Evolutionary conservation across 2,329 filamentous ascomycete species (phyloP).

Genomic region (Westerdykella aurantiaca): DNA sequence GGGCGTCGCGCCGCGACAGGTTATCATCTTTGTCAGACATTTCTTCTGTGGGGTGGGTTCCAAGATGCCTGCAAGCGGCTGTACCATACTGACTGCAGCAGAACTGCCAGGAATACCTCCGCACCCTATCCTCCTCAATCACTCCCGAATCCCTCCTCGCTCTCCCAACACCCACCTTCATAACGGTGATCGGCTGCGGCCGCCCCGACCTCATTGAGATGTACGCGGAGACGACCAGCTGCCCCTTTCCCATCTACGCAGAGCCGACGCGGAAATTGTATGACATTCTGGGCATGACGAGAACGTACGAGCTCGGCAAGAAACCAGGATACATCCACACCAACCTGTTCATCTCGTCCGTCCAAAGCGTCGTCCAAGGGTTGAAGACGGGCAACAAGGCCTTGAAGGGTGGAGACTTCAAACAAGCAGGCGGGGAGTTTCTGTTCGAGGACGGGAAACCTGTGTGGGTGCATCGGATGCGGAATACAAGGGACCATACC

Average conservation of each 20-base stretch:
- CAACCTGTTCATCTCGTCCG: constrained; percentile 41
- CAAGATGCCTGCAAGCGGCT: not conserved
- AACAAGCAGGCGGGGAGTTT: constrained; percentile 72
- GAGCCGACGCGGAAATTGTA: constrained; percentile 65
- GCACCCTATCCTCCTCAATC: constrained; percentile 55
- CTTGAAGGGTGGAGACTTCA: constrained; percentile 58
- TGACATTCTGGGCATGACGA: constrained; percentile 61
- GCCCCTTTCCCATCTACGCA: constrained; percentile 69
- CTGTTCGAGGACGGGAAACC: constrained; percentile 66
- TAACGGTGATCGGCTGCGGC: constrained; percentile 69
- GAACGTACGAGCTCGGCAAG: constrained; percentile 56
- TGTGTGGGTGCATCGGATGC: constrained; percentile 79
- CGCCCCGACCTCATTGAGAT: constrained; percentile 60
- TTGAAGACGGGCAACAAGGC: constrained; percentile 56
- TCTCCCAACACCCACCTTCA: constrained; percentile 53
- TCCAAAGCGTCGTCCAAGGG: constrained; percentile 54
- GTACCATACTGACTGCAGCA: constrained; percentile 28
- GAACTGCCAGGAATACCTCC: constrained; percentile 73
- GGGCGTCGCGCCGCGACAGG: constrained; percentile 44
- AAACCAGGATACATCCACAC: constrained; percentile 61
- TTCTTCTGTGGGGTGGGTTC: constrained; percentile 71
- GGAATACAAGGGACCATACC: constrained; percentile 68
- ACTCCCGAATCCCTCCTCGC: constrained; percentile 39
- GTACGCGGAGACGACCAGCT: constrained; percentile 59
- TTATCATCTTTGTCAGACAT: constrained; percentile 70